These are phyloP conservation scores for Somion occarium DNA, from an alignment of 1,284 basidiomycete genomes.

Conservation along the genomic window DNA sequence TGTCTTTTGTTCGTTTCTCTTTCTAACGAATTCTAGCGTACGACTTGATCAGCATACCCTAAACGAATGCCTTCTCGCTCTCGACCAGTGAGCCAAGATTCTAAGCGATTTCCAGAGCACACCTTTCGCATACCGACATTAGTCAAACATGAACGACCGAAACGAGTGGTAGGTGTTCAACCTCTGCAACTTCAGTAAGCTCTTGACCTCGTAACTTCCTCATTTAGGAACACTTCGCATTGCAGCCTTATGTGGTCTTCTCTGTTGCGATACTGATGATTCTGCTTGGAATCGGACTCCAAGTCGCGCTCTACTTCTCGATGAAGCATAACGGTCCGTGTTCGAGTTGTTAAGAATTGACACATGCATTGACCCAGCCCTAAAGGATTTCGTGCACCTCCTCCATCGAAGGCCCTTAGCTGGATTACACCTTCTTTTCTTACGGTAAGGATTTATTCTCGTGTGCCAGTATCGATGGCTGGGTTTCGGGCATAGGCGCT, in stretches of 20 bases:
- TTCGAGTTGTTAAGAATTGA: background rate
- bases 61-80: background rate
- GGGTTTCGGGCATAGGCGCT: no score
- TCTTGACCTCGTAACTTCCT: background rate
- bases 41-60: no score
- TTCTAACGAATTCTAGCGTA: no score
- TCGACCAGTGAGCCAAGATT: background rate
- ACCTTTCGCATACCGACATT: background rate
- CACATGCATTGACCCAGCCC: background rate
- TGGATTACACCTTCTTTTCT: slow-evolving; percentile 50
- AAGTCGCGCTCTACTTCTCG: slow-evolving; percentile 40
- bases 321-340: slow-evolving; percentile 37
- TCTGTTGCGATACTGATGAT: slow-evolving; percentile 39
- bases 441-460: slow-evolving; percentile 34
- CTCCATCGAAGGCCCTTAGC: slow-evolving; percentile 9
- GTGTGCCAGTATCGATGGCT: no score
- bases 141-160: background rate
- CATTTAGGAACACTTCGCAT: slow-evolving; percentile 9
- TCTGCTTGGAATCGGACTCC: slow-evolving; percentile 42
- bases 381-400: slow-evolving; percentile 49
- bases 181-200: background rate
- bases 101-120: background rate
- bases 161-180: slow-evolving; percentile 3
- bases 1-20: background rate
- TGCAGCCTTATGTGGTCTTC: slow-evolving; percentile 33